A percentile compares a stretch with the other conserved stretches of the same genome.
Evolutionary conservation across 1,284 basidiomycete genomes (phyloP).

Genomic region (Inonotus obliquus): DNA sequence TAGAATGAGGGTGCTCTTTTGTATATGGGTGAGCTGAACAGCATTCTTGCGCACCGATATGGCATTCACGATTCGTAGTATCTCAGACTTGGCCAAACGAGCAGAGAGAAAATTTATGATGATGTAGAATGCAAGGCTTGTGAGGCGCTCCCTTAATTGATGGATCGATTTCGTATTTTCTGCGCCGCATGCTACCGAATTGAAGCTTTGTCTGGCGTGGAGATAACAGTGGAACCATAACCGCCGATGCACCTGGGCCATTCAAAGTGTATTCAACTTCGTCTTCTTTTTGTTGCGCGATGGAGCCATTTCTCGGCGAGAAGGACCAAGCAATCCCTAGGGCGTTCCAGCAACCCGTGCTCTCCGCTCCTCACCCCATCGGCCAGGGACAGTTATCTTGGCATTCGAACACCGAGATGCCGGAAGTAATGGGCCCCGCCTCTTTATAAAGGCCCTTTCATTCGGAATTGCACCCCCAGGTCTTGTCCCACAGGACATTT

Average conservation of each 20-base stretch:
- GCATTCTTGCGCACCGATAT: neutral
- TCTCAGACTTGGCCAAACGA: neutral
- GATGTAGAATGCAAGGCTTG: neutral
- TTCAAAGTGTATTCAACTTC: neutral
- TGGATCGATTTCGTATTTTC: too few relatives aligned
- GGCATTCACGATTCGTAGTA: neutral
- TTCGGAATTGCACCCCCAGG: neutral
- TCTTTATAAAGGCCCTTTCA: neutral
- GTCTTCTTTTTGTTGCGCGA: neutral
- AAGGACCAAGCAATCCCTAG: neutral
- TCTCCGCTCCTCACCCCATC: neutral
- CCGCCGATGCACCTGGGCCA: neutral
- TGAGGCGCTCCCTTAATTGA: neutral
- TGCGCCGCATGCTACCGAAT: neutral
- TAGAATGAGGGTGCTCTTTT: neutral
- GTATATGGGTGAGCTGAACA: neutral
- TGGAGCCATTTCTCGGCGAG: neutral
- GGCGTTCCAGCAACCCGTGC: neutral
- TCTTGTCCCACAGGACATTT: neutral
- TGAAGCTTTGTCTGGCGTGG: neutral
- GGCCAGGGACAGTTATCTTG: neutral
- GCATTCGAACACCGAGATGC: neutral
- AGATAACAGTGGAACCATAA: neutral
- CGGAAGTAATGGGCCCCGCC: neutral
- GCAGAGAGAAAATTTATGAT: neutral